A percentile compares a stretch with the other conserved stretches of the same genome.
These are phyloP conservation scores for Cinnamomum micranthum DNA, from an alignment of 164 flowering plant genomes.

Conservation along the genomic window DNA sequence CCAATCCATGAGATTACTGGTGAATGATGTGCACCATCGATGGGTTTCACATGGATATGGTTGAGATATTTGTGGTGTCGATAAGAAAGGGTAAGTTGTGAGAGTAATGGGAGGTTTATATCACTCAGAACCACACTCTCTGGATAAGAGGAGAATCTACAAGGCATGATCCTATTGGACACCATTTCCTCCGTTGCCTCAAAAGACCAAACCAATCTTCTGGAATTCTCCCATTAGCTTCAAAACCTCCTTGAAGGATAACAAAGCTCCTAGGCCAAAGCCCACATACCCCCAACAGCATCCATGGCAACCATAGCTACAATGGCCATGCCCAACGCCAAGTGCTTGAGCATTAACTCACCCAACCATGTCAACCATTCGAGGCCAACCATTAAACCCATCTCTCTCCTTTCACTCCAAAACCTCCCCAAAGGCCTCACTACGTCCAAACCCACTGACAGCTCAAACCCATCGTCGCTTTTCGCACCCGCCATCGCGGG, in stretches of 20 bases:
- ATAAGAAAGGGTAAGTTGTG: background rate
- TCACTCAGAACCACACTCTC: slow-evolving; percentile 8
- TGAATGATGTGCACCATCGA: too few species aligned
- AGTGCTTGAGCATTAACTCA: slow-evolving; percentile 35
- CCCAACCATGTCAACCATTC: slow-evolving; percentile 29
- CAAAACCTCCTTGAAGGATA: background rate
- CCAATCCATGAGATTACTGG: too few species aligned
- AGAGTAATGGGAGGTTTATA: slow-evolving; percentile 23
- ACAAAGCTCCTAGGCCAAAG: background rate
- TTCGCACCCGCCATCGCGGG: slow-evolving; percentile 65
- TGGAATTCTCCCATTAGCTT: slow-evolving; percentile 5
- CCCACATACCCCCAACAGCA: background rate
- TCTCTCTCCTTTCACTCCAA: slow-evolving; percentile 47
- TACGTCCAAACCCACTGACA: slow-evolving; percentile 20
- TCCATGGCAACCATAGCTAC: slow-evolving; percentile 33
- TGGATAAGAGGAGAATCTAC: slow-evolving; percentile 36
- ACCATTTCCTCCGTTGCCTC: slow-evolving; percentile 2
- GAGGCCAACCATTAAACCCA: slow-evolving; percentile 39
- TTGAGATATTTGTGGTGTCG: too few species aligned
- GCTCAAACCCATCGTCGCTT: slow-evolving; percentile 16
- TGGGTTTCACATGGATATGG: too few species aligned
- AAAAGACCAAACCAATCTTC: slow-evolving; percentile 7
- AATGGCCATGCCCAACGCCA: slow-evolving; percentile 50
- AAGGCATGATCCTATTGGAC: slow-evolving; percentile 23
- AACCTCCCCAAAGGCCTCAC: slow-evolving; percentile 54